Evolutionary conservation across 768 basidiomycete species (phyloP).

Genomic region (Austroboletus festivus): DNA sequence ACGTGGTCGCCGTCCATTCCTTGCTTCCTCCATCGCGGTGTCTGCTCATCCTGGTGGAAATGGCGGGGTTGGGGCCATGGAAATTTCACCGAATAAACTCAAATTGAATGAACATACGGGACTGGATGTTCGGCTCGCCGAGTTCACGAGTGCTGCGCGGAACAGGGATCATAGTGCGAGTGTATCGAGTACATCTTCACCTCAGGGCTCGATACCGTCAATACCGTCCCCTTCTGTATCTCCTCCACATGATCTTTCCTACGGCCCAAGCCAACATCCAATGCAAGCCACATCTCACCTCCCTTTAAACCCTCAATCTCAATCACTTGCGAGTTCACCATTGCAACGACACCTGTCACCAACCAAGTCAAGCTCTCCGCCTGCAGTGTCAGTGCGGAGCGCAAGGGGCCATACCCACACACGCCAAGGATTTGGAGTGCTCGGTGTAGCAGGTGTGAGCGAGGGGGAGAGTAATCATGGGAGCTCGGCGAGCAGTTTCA

Average conservation of each 20-base stretch:
- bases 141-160: conserved; percentile 30
- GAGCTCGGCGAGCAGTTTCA: conserved; percentile 80
- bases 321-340: conserved; percentile 29
- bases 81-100: conserved; percentile 31
- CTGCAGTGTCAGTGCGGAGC: conserved; percentile 53
- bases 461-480: conserved; percentile 63
- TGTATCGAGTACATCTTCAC: conserved; percentile 70
- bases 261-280: conserved; percentile 3
- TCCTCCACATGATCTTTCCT: conserved; percentile 25
- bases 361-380: conserved; percentile 61
- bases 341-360: conserved; percentile 49
- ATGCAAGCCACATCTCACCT: conserved; percentile 9
- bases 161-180: conserved; percentile 65
- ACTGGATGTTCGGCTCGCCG: conserved; percentile 37
- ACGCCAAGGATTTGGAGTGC: conserved; percentile 42
- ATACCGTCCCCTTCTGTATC: conserved; percentile 71
- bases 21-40: conserved; percentile 10
- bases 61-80: conserved; percentile 7
- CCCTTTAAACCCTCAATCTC: conserved; percentile 15
- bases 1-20: conserved; percentile 41
- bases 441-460: conserved; percentile 40
- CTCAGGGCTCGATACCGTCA: conserved; percentile 75
- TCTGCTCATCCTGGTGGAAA: conserved; percentile 1
- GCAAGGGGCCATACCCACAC: conserved; percentile 49
- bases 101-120: conserved; percentile 15